Percentiles rank a stretch among this genome's conserved stretches.
These are phyloP conservation scores for Starmerella khaoyaiensis DNA, from an alignment of 805 yeast species.

Conservation along the genomic window DNA sequence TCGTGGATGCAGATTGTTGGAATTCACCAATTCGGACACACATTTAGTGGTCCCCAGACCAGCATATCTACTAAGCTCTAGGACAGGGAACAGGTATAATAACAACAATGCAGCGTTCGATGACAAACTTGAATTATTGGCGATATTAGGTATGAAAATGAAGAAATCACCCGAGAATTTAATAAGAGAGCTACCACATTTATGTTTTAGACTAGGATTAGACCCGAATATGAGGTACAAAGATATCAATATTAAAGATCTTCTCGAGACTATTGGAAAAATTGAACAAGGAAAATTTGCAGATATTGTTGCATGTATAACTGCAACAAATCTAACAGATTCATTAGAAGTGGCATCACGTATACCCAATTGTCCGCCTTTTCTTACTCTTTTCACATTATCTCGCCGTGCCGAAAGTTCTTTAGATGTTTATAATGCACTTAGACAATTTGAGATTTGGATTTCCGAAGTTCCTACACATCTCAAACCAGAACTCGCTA, in stretches of 20 bases:
- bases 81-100: conserved; percentile 15
- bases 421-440: conserved; percentile 20
- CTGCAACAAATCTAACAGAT: conserved; percentile 12
- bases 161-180: not conserved
- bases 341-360: conserved; percentile 13
- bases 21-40: conserved; percentile 9
- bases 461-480: conserved; percentile 9
- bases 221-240: not conserved
- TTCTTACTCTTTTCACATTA: conserved; percentile 22
- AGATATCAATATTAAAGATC: not conserved
- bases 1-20: conserved; percentile 16
- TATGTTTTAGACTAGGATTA: not conserved
- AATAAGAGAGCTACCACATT: not conserved
- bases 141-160: conserved; percentile 2
- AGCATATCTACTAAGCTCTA: conserved; percentile 8
- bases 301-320: not conserved
- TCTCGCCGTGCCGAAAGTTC: conserved; percentile 20
- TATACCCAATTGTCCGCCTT: conserved; percentile 12
- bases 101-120: not conserved
- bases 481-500: conserved; percentile 18
- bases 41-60: conserved; percentile 8
- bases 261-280: not conserved
- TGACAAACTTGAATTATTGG: conserved; percentile 11
- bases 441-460: conserved; percentile 17
- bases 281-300: not conserved